Conservation (phyloP, 2,329 filamentous ascomycete species). For the Trichoderma sp. region DNA sequence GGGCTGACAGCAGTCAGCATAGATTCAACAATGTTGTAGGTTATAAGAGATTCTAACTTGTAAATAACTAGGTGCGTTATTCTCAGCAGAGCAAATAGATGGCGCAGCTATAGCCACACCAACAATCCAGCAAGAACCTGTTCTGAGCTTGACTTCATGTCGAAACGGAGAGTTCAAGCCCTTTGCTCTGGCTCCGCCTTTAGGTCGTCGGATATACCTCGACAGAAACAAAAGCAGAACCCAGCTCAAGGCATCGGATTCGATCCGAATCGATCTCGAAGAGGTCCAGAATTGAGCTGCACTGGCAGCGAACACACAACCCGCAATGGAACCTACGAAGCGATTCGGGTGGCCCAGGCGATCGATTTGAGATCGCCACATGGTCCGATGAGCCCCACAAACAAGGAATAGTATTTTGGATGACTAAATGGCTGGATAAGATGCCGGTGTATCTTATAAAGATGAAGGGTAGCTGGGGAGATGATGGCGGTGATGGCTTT, state of each 20-base stretch:
- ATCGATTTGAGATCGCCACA: too few species aligned
- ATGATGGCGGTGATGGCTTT: too few species aligned
- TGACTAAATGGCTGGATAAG: too few species aligned
- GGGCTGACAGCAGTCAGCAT: slow-evolving; percentile 26
- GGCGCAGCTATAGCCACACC: background rate
- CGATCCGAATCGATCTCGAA: too few species aligned
- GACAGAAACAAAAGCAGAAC: background rate
- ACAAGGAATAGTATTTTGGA: too few species aligned
- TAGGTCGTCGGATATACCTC: background rate
- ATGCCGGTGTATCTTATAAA: too few species aligned
- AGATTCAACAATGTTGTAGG: background rate
- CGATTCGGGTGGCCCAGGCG: too few species aligned
- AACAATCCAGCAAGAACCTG: background rate
- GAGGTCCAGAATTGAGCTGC: too few species aligned
- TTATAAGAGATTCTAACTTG: background rate
- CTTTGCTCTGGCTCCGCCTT: background rate
- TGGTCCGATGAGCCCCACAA: too few species aligned
- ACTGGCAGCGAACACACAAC: too few species aligned
- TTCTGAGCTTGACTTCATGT: background rate
- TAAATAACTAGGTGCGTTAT: background rate
- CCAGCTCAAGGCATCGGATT: background rate
- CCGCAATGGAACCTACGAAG: too few species aligned
- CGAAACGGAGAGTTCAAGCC: background rate
- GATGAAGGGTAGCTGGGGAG: too few species aligned
- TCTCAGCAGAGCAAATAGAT: background rate